Evolutionary conservation across 139 green algal species (phyloP).

Genomic region (Asterochloris sp.): DNA sequence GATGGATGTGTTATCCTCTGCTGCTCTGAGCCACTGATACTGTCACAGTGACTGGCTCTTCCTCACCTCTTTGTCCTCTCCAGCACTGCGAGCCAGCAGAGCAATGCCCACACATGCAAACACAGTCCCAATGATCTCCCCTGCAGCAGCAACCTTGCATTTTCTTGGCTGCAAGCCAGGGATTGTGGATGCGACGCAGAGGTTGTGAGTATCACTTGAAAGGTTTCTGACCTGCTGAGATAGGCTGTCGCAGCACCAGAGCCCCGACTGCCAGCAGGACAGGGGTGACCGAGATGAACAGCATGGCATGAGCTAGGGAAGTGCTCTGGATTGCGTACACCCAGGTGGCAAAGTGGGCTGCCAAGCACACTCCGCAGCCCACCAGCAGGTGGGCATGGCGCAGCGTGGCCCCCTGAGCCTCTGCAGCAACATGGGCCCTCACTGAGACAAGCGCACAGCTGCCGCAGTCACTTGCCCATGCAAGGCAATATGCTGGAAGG

Average conservation of each 20-base stretch:
- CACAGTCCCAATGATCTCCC: neutral
- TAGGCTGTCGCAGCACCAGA: constrained; percentile 43
- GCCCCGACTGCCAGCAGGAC: constrained; percentile 58
- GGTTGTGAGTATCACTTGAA: neutral
- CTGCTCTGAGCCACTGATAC: too few relatives aligned
- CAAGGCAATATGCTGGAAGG: neutral
- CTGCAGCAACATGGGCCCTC: neutral
- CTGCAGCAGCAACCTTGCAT: neutral
- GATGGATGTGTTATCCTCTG: too few relatives aligned
- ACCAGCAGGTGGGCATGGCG: constrained; percentile 23
- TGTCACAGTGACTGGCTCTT: too few relatives aligned
- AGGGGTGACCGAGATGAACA: constrained; percentile 69
- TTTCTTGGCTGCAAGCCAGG: neutral
- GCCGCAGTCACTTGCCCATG: neutral
- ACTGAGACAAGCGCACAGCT: neutral
- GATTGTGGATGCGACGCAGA: neutral
- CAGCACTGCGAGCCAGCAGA: too few relatives aligned
- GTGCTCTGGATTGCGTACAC: constrained; percentile 66
- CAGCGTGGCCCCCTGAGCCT: constrained; percentile 12
- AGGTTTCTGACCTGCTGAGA: constrained; percentile 40
- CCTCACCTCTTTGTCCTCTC: too few relatives aligned
- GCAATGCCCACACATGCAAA: too few relatives aligned
- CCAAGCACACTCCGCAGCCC: constrained; percentile 47
- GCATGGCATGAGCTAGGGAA: constrained; percentile 69
- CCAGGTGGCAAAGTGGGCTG: constrained; percentile 70